These are phyloP conservation scores for Beta vulgaris DNA, from an alignment of 148 eudicot genomes.

Conservation along the genomic window DNA sequence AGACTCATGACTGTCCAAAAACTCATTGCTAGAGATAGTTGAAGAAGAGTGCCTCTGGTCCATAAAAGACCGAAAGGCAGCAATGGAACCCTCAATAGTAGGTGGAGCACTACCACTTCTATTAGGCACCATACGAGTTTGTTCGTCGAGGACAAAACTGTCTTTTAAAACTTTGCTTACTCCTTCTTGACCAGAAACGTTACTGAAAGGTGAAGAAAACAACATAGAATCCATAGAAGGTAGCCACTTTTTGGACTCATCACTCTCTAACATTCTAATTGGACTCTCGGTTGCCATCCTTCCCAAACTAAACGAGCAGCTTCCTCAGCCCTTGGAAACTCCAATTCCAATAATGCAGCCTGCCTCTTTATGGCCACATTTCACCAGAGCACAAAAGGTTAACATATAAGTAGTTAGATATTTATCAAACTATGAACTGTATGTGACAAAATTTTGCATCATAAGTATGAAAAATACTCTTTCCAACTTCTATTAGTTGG, in stretches of 20 bases:
- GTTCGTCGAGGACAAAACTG: conserved; percentile 19
- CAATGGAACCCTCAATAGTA: conserved; percentile 35
- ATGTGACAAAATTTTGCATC: background rate
- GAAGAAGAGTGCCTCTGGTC: conserved; percentile 27
- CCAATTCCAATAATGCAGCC: background rate
- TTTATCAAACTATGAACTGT: background rate
- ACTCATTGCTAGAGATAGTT: conserved; percentile 14
- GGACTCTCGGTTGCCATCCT: conserved; percentile 41
- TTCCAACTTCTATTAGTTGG: too few species aligned
- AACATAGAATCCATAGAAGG: conserved; percentile 9
- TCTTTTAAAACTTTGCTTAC: conserved; percentile 21
- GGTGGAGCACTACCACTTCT: conserved; percentile 56
- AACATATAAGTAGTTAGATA: background rate
- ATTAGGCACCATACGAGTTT: conserved; percentile 23
- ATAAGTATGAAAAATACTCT: too few species aligned
- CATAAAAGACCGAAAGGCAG: conserved; percentile 32
- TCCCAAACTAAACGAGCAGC: background rate
- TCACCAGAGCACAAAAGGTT: background rate
- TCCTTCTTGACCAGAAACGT: conserved; percentile 16
- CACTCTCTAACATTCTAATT: conserved; percentile 29
- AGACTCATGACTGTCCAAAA: conserved; percentile 27
- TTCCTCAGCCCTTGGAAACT: conserved; percentile 9
- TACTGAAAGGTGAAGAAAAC: conserved; percentile 24
- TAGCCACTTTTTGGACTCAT: conserved; percentile 25
- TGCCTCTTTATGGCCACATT: background rate